These are phyloP conservation scores for Ceratocystiopsis brevicomis DNA, from an alignment of 2,329 filamentous ascomycete genomes.

Conservation along the genomic window DNA sequence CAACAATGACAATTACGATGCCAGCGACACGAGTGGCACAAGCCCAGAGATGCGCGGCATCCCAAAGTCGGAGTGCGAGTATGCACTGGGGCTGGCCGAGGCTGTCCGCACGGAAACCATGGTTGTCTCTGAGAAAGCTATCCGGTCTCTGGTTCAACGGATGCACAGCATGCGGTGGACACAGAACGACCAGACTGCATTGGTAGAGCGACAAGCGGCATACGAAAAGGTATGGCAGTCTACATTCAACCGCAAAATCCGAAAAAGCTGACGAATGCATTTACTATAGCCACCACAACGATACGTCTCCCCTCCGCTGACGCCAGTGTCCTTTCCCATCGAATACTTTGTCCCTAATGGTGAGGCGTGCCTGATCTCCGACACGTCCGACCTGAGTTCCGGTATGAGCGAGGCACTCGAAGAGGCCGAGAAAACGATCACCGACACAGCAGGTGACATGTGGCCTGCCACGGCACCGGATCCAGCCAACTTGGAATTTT, in stretches of 20 bases:
- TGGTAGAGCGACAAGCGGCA: background rate
- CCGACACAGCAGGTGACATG: background rate
- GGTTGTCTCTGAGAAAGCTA: slow-evolving; percentile 1
- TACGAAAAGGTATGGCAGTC: too few relatives aligned
- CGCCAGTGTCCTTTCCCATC: background rate
- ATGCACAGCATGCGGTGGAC: slow-evolving; percentile 1
- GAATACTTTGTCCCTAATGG: slow-evolving; percentile 2
- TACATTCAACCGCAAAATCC: too few relatives aligned
- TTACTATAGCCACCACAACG: background rate
- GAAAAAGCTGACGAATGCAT: background rate
- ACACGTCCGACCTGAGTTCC: slow-evolving; percentile 7
- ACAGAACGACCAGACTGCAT: background rate
- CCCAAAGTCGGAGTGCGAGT: background rate
- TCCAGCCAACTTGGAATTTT: too few relatives aligned
- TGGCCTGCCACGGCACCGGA: background rate
- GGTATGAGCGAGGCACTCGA: slow-evolving; percentile 3
- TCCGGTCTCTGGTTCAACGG: background rate
- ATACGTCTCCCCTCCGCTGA: slow-evolving; percentile 5
- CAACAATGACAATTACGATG: too few relatives aligned
- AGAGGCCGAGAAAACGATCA: slow-evolving; percentile 1
- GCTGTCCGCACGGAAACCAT: slow-evolving; percentile 1
- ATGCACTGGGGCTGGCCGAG: background rate
- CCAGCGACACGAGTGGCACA: background rate
- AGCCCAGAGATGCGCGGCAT: background rate
- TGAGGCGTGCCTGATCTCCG: slow-evolving; percentile 4